Base-by-base conservation (phyloP, 2,329 filamentous ascomycete species). In the Scedosporium minutisporum region DNA sequence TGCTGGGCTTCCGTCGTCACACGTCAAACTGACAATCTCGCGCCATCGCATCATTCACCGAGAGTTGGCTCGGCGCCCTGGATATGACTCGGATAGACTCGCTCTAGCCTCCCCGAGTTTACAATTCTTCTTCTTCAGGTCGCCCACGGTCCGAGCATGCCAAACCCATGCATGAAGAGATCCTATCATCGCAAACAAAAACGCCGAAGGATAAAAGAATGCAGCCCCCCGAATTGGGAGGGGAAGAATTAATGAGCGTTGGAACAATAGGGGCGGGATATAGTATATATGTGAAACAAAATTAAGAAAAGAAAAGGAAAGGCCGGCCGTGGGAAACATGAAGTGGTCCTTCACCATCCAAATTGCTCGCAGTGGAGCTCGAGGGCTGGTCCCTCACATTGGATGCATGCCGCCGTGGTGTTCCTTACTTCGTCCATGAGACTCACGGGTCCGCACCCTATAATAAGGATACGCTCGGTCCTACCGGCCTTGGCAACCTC, bases 341-440 rank as follows among this genome's bases (percentile, higher is more conserved):
- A 38, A 23, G 9, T 14, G 27, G 14, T 23, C 23, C 25, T 25
- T 69, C 65, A 78, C 76, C 76, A 78, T 4, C 73, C 77, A 68
- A 80, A 80, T 53, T 77, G 71, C 69, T 82, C 80, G 61, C 76
- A 77, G 69, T 82, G 78, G 14, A 82, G 69, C 65, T 80, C 78
- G 3, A 82, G 69, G 27, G 74, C 74, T 2, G 78, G 77, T 1
- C 78, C 78, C 6, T 73, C 70, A 0, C 69, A 60, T 23, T 68
- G 71, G 57, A 82, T 79, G 62, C 70, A 73, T 12, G 67, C 67
- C 1, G 77, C 76, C 0, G 75, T 71, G 2, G 75, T 74, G 60
- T 77, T 74, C 27, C 79, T 75, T 42, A 80, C 74, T 25, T 71
- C 66, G 23, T 70, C 68, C 73, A 79, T 78, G 59, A 82, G 67